Evolutionary conservation across 1,139 yeast species (phyloP).

Genomic region (Lodderomyces pseudojiufengensis): DNA sequence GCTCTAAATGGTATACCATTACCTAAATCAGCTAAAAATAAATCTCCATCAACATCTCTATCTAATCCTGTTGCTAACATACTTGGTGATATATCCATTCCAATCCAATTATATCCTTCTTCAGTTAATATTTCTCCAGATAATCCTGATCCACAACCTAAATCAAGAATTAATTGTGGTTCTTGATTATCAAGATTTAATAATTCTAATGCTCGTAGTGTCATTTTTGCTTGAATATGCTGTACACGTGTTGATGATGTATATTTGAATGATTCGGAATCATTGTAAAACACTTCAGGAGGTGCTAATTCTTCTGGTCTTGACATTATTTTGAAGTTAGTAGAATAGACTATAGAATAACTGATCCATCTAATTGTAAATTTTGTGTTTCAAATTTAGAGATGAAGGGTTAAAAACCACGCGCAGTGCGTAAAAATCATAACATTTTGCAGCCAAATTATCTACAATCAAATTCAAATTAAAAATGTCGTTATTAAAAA

Average conservation of each 20-base stretch:
- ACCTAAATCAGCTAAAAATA: conserved; percentile 90
- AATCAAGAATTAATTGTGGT: conserved; percentile 76
- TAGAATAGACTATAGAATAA: no score
- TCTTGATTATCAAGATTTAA: conserved; percentile 61
- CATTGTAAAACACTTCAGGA: conserved; percentile 93
- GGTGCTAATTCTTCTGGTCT: conserved; percentile 98
- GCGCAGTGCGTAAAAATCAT: background rate
- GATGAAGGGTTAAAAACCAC: no score
- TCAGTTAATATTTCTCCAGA: conserved; percentile 92
- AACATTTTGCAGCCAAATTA: background rate
- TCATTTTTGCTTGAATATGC: conserved; percentile 97
- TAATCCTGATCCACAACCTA: conserved; percentile 97
- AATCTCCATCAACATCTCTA: conserved; percentile 89
- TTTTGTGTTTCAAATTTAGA: background rate
- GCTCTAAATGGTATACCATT: conserved; percentile 92
- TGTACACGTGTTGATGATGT: conserved; percentile 94
- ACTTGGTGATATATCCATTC: conserved; percentile 94
- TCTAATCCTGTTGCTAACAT: conserved; percentile 95
- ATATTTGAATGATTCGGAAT: conserved; percentile 81
- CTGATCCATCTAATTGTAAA: background rate
- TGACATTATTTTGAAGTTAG: conserved; percentile 59
- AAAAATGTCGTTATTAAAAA: no score
- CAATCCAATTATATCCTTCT: conserved; percentile 94
- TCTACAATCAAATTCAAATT: no score
- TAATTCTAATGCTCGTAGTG: conserved; percentile 85